Evolutionary conservation across 352 stramenopile genomes (phyloP).

Genomic region (Globisporangium nodosum): DNA sequence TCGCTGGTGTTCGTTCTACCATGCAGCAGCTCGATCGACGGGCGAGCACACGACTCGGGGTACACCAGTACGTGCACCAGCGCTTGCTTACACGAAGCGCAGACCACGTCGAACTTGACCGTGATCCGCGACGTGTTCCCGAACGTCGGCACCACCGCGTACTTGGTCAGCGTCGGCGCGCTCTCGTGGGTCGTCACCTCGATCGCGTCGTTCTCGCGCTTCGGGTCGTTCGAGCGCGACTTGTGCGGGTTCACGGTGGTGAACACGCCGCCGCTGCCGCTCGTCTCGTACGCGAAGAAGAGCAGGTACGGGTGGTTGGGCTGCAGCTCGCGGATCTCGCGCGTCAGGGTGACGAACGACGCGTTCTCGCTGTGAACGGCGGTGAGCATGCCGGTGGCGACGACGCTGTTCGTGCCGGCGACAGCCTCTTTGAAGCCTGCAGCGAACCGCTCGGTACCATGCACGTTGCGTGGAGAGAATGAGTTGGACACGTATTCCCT

Average conservation of each 20-base stretch:
- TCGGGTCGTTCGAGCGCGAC: conserved; percentile 31
- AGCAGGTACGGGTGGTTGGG: conserved; percentile 52
- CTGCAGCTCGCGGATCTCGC: conserved; percentile 28
- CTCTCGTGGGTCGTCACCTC: conserved; percentile 45
- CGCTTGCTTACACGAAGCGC: conserved; percentile 35
- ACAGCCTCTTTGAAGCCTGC: conserved; percentile 25
- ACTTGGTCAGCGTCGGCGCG: conserved; percentile 36
- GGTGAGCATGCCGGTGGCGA: conserved; percentile 37
- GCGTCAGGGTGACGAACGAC: conserved; percentile 33
- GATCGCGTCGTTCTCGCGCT: conserved; percentile 36
- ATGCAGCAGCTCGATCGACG: conserved; percentile 12
- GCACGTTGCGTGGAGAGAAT: conserved; percentile 12
- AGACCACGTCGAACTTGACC: conserved; percentile 51
- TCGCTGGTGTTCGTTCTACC: neutral
- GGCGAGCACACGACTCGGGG: conserved; percentile 23
- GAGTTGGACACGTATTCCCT: conserved; percentile 30
- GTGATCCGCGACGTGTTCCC: conserved; percentile 49
- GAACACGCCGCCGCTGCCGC: conserved; percentile 58
- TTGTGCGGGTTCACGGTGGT: conserved; percentile 63
- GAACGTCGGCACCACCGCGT: conserved; percentile 39
- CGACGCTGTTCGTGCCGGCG: conserved; percentile 29
- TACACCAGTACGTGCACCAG: conserved; percentile 54
- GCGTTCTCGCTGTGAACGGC: conserved; percentile 40
- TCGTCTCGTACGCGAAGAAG: conserved; percentile 77
- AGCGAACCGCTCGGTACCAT: neutral